A percentile compares a stretch with the other conserved stretches of the same genome.
phyloP scores from a whole-genome alignment of 140 eudicot genomes.

The Ambrosia hybrid region DNA sequence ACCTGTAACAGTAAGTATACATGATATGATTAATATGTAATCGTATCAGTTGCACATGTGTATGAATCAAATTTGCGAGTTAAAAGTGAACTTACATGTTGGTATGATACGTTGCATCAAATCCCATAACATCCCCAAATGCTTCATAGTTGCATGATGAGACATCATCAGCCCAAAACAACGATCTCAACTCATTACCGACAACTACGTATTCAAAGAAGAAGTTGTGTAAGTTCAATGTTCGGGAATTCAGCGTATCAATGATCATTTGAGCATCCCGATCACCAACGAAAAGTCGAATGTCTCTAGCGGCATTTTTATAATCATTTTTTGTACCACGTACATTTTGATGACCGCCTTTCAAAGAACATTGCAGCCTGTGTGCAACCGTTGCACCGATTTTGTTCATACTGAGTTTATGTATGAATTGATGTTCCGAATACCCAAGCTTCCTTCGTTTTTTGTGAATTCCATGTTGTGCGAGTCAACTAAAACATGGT shows the following conservation, averaged over 20 bases:
- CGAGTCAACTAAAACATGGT: background rate
- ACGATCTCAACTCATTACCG: too few species aligned
- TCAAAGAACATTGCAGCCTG: background rate
- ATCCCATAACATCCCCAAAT: too few species aligned
- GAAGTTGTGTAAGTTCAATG: too few species aligned
- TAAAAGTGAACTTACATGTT: too few species aligned
- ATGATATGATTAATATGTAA: too few species aligned
- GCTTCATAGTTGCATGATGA: too few species aligned
- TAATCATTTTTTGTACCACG: background rate
- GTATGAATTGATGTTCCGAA: background rate
- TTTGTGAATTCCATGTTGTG: background rate
- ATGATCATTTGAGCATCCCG: background rate
- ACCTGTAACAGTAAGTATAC: too few species aligned
- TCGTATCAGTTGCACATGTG: too few species aligned
- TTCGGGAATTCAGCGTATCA: background rate
- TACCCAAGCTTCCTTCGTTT: background rate
- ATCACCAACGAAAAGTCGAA: background rate
- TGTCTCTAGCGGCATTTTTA: background rate
- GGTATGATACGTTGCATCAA: too few species aligned
- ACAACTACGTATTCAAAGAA: too few species aligned
- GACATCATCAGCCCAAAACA: too few species aligned
- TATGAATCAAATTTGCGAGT: too few species aligned
- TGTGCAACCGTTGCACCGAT: background rate
- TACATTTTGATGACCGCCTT: background rate
- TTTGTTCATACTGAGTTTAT: background rate